A percentile compares a stretch with the other conserved stretches of the same genome.
phyloP scores from a whole-genome alignment of 345 rosid genomes.

The Leavenworthia alabamica region DNA sequence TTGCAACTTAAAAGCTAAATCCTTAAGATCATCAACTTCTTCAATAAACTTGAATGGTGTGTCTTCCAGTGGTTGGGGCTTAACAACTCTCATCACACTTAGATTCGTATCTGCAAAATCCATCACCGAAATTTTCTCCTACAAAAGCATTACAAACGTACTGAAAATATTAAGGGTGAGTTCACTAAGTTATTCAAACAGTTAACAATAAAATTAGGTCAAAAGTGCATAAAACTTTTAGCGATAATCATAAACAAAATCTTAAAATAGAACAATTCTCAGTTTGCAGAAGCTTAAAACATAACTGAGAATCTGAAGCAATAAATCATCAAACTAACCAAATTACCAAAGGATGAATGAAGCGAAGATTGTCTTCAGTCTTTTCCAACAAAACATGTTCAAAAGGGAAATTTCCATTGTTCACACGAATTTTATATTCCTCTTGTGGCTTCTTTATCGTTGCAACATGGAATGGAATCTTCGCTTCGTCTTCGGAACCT shows the following conservation, averaged over 20 bases:
- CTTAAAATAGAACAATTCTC: not conserved
- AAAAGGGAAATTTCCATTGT: too few species aligned
- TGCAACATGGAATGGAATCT: too few species aligned
- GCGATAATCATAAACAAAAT: not conserved
- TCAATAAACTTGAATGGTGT: slow-evolving; percentile 73
- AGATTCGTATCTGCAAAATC: slow-evolving; percentile 59
- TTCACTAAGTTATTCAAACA: too few species aligned
- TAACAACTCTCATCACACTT: slow-evolving; percentile 34
- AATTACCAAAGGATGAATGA: too few species aligned
- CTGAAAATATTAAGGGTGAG: too few species aligned
- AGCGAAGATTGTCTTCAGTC: too few species aligned
- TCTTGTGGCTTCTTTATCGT: too few species aligned
- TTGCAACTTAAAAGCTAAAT: slow-evolving; percentile 58
- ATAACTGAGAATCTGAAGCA: not conserved
- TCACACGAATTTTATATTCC: too few species aligned
- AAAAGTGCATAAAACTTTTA: too few species aligned
- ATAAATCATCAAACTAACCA: too few species aligned
- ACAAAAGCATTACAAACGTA: not conserved
- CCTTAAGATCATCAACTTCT: slow-evolving; percentile 72
- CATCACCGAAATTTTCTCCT: slow-evolving; percentile 69
- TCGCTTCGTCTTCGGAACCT: slow-evolving; percentile 31
- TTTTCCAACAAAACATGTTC: too few species aligned
- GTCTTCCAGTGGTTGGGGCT: slow-evolving; percentile 44
- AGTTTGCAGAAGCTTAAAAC: not conserved
- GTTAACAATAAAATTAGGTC: too few species aligned